Base-by-base conservation (phyloP, 345 rosid genomes). In the Eucalyptus erythrocorys region DNA sequence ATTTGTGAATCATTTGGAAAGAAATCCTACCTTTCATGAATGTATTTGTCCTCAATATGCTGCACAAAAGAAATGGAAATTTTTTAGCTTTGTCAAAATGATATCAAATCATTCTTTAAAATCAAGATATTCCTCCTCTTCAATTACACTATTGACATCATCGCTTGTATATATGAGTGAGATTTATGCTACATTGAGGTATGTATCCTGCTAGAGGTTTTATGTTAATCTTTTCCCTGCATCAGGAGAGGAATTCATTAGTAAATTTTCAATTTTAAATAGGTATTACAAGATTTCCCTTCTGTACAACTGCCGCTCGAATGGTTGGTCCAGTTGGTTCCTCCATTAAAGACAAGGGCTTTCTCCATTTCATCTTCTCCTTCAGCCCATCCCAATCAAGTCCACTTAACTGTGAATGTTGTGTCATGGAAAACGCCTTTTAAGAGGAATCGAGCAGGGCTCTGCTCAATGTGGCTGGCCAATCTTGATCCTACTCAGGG, bases 251-350 rank as follows among this genome's bases (percentile, higher is more conserved):
- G 76, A 17, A 49, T 81, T n/a, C 47, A 43, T 7, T 76, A 89
- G 13, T 48, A 82, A 53, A 51, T 34, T 71, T 14, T 90, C 53
- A 68, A 90, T 88, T 45, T 87, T 76, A 32, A 89, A 87, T 86
- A 97, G 99, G 99, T 96, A 87, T 86, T 98, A 76, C 96, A 96
- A 93, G 99, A 98, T 93, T 98, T 98, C 88, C 97, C 98, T 64
- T 98, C 98, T 26, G 99, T 95, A 86, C 95, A 95, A 92, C 90
- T 98, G 94, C 98, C 99, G 81, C 94, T 98, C 82, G 97, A 98
- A 88, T 97, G 99, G 99, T 89, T 98, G 89, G 98, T 98, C 89
- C 98, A 96, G 90, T 92, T 98, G 93, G 97, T 95, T 86, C 99
- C 99, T 88, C 94, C 95, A 5, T 91, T 97, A 86, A 97, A 95